Conservation (phyloP, 139 green algal species). For the Micractinium sp. region DNA sequence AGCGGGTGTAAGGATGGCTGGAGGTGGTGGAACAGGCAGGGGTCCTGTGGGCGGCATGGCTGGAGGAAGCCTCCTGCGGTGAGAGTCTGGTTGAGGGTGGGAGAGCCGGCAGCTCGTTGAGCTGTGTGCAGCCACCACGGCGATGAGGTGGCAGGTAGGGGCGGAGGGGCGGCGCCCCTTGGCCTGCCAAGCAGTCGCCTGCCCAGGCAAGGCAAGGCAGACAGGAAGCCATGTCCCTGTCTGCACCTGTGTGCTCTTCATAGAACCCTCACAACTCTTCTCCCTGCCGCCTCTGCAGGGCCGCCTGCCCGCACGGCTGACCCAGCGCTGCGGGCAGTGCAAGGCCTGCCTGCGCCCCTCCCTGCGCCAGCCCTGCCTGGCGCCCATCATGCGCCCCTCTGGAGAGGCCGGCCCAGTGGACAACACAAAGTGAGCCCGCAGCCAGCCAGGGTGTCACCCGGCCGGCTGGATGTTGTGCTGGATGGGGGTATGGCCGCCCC, state of each 20-base stretch:
- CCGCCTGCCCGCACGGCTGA: slow-evolving; percentile 3
- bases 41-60: too few relatives aligned
- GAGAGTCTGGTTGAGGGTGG: too few relatives aligned
- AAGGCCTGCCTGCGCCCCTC: slow-evolving; percentile 51
- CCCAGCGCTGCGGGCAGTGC: slow-evolving; percentile 55
- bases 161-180: not conserved
- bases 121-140: not conserved
- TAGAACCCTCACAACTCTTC: not conserved
- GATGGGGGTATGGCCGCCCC: not conserved
- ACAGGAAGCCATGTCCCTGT: not conserved
- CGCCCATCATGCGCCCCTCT: slow-evolving; percentile 23
- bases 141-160: too few relatives aligned
- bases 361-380: slow-evolving; percentile 60
- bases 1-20: not conserved
- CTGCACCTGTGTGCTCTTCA: too few relatives aligned
- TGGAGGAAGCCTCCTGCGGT: too few relatives aligned
- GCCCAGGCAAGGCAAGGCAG: not conserved
- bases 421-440: slow-evolving; percentile 21
- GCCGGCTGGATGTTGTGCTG: not conserved
- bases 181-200: not conserved
- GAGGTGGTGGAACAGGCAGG: not conserved
- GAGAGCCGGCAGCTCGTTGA: too few relatives aligned
- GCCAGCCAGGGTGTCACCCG: not conserved
- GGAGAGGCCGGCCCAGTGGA: not conserved
- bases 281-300: slow-evolving; percentile 31